A percentile compares a stretch with the other conserved stretches of the same genome.
These are phyloP conservation scores for Nematodospora valgi DNA, from an alignment of 805 yeast species.

Conservation along the genomic window DNA sequence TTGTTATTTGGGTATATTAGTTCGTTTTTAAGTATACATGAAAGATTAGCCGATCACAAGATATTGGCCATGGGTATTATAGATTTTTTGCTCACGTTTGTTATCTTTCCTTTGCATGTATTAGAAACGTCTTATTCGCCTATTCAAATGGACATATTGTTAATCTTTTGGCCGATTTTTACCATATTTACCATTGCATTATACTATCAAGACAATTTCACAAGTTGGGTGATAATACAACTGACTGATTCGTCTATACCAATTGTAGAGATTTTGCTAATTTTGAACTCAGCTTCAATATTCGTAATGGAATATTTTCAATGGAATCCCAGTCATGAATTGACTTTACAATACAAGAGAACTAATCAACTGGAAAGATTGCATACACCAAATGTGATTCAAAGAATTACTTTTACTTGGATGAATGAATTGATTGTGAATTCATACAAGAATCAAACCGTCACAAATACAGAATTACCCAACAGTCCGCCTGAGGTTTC, in stretches of 20 bases:
- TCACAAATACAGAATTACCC: conserved; percentile 32
- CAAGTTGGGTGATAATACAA: conserved; percentile 20
- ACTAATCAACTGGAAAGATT: conserved; percentile 15
- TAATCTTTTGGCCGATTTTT: conserved; percentile 29
- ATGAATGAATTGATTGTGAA: conserved; percentile 43
- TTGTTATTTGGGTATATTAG: conserved; percentile 14
- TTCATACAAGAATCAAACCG: conserved; percentile 34
- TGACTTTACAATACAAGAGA: conserved; percentile 26
- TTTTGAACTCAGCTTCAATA: conserved; percentile 28
- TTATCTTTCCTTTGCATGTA: conserved; percentile 24
- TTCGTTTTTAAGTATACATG: conserved; percentile 17
- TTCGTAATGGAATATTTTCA: conserved; percentile 36
- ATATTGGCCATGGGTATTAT: conserved; percentile 14
- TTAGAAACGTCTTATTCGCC: conserved; percentile 21
- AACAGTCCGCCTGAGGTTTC: conserved; percentile 23
- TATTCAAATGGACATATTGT: conserved; percentile 18
- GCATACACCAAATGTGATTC: conserved; percentile 30
- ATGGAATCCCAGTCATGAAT: conserved; percentile 41
- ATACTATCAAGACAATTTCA: conserved; percentile 24
- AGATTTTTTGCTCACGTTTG: conserved; percentile 8
- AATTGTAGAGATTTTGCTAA: conserved; percentile 21
- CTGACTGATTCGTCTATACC: conserved; percentile 2
- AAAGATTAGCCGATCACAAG: conserved; percentile 20
- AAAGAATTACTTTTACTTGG: conserved; percentile 44
- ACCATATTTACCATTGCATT: conserved; percentile 16